These are phyloP conservation scores for Grosmannia clavigera DNA, from an alignment of 2,329 filamentous ascomycete genomes.

Conservation along the genomic window DNA sequence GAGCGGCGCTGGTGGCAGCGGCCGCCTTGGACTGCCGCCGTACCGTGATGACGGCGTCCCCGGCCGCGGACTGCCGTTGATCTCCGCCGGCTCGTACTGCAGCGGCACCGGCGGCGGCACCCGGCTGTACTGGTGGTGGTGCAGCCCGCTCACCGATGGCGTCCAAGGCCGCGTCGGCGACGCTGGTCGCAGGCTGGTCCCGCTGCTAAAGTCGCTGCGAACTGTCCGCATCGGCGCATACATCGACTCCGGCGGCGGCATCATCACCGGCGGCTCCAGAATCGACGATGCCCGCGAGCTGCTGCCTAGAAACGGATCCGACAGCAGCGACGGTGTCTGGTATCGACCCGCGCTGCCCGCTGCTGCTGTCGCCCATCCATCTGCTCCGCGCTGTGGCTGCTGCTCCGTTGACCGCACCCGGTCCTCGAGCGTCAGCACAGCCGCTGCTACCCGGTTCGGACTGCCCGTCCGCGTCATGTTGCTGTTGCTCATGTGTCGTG, in stretches of 20 bases:
- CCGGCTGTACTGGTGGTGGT: constrained; percentile 14
- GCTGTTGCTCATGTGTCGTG: not conserved
- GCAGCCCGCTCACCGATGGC: constrained; percentile 23
- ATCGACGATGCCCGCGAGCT: constrained; percentile 37
- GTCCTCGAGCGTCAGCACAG: constrained; percentile 22
- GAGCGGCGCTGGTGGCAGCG: constrained; percentile 76
- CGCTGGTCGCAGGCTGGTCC: not conserved
- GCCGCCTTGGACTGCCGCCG: constrained; percentile 73
- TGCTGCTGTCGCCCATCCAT: not conserved
- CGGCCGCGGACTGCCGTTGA: constrained; percentile 81
- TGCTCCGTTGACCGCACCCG: not conserved
- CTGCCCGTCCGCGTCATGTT: not conserved
- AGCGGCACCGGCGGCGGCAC: constrained; percentile 52
- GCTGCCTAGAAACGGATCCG: constrained; percentile 8
- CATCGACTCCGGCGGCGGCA: constrained; percentile 37
- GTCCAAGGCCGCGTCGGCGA: constrained; percentile 50
- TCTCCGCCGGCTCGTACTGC: constrained; percentile 72
- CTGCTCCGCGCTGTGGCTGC: not conserved
- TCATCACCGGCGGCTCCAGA: constrained; percentile 45
- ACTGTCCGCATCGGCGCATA: constrained; percentile 45
- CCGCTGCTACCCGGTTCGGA: constrained; percentile 14
- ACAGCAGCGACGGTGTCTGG: not conserved
- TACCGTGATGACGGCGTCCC: constrained; percentile 85
- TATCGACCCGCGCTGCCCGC: not conserved
- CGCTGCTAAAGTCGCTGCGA: constrained; percentile 17